phyloP scores from a whole-genome alignment of 2,329 filamentous ascomycete genomes.

The Paraconiothyrium sp. region DNA sequence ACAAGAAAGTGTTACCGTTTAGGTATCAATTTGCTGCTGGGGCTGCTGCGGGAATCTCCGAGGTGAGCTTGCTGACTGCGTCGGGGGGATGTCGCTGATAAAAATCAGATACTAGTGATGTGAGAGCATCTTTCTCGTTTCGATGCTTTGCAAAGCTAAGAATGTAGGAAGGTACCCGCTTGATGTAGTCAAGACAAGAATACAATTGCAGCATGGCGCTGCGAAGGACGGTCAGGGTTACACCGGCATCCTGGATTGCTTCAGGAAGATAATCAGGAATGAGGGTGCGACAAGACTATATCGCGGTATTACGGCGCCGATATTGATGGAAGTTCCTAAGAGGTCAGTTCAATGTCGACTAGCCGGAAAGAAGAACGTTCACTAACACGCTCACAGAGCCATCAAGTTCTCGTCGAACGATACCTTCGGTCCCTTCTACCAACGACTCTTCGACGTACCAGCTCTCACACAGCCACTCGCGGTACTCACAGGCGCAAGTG shows the following conservation, averaged over 20 bases:
- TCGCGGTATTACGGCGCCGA: constrained; percentile 43
- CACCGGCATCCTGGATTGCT: constrained; percentile 41
- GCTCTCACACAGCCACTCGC: constrained; percentile 38
- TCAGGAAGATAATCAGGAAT: constrained; percentile 37
- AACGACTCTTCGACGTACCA: constrained; percentile 31
- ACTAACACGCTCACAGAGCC: constrained; percentile 23
- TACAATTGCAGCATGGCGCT: constrained; percentile 41
- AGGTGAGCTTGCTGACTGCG: constrained; percentile 21
- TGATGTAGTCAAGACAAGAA: constrained; percentile 44
- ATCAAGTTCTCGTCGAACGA: constrained; percentile 47
- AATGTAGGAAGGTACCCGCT: constrained; percentile 44
- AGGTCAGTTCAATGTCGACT: constrained; percentile 19
- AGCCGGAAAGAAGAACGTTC: neutral
- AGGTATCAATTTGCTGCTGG: constrained; percentile 43
- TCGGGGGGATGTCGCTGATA: neutral
- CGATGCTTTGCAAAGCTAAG: constrained; percentile 26
- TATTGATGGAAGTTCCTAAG: constrained; percentile 45
- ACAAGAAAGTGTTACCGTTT: constrained; percentile 32
- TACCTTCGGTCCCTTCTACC: constrained; percentile 38
- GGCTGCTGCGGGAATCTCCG: constrained; percentile 35
- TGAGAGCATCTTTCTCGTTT: constrained; percentile 18
- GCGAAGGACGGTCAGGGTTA: constrained; percentile 33
- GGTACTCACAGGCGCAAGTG: constrained; percentile 40
- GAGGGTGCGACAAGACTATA: constrained; percentile 38
- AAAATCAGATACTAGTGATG: constrained; percentile 20